Conservation (phyloP, 2,329 filamentous ascomycete genomes). For the Rosellinia necatrix region DNA sequence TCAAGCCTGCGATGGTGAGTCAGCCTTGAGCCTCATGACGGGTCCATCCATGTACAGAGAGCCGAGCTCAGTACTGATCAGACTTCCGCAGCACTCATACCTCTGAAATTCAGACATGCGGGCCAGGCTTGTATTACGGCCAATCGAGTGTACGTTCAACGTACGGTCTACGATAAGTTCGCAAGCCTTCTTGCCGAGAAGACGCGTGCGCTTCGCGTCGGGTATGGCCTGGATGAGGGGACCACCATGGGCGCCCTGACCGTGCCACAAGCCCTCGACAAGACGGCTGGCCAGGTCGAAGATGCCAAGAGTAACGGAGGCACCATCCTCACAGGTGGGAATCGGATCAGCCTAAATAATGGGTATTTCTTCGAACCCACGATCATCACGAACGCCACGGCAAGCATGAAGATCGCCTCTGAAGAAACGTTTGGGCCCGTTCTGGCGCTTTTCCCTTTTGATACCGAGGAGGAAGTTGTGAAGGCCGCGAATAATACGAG, state of each 20-base stretch:
- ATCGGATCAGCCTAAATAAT: constrained; percentile 45
- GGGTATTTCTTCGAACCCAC: constrained; percentile 72
- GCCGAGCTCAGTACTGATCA: background rate
- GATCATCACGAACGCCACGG: constrained; percentile 54
- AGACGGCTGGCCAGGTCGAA: constrained; percentile 62
- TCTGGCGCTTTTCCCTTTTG: constrained; percentile 59
- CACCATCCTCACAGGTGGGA: constrained; percentile 62
- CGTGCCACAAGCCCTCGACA: constrained; percentile 58
- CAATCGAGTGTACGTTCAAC: constrained; percentile 68
- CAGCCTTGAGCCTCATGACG: background rate
- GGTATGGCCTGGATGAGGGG: constrained; percentile 60
- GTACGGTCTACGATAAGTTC: constrained; percentile 65
- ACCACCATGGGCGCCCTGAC: constrained; percentile 66
- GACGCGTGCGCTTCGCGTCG: constrained; percentile 60
- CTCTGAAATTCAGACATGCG: constrained; percentile 54
- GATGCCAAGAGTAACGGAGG: constrained; percentile 68
- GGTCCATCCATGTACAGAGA: too few relatives aligned
- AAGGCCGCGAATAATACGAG: constrained; percentile 59
- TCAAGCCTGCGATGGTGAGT: constrained; percentile 56
- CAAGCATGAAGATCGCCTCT: constrained; percentile 51
- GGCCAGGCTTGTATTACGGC: constrained; percentile 69
- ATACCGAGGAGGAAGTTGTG: constrained; percentile 60
- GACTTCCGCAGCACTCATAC: constrained; percentile 34
- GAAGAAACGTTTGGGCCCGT: constrained; percentile 66
- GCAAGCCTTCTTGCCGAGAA: constrained; percentile 57